Evolutionary conservation across 2,329 filamentous ascomycete species (phyloP).

Genomic region (Pseudopithomyces maydicus): DNA sequence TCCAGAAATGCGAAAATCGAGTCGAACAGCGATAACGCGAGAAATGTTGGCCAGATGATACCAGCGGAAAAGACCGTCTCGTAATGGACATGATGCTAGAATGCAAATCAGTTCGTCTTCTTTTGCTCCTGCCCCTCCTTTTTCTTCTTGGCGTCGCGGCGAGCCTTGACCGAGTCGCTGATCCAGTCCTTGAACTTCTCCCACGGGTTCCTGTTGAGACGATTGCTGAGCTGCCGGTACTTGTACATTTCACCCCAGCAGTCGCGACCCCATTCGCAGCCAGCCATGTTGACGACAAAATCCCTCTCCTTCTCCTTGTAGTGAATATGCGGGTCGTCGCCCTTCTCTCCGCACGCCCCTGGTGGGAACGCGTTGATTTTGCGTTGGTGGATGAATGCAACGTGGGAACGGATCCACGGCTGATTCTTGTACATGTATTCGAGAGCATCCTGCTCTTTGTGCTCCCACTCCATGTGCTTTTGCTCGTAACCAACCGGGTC

Average conservation of each 20-base stretch:
- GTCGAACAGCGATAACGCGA: neutral
- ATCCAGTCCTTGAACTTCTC: conserved; percentile 64
- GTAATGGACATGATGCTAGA: conserved; percentile 11
- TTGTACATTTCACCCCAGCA: conserved; percentile 99
- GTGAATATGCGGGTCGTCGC: conserved; percentile 77
- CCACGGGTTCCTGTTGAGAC: conserved; percentile 83
- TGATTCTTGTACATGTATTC: conserved; percentile 91
- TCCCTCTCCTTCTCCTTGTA: conserved; percentile 86
- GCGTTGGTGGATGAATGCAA: conserved; percentile 87
- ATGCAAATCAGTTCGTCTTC: conserved; percentile 17
- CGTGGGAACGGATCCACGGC: conserved; percentile 88
- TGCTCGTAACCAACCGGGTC: conserved; percentile 97
- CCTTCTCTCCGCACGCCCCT: conserved; percentile 82
- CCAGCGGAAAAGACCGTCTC: conserved; percentile 9
- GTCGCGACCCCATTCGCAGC: conserved; percentile 94
- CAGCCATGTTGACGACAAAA: conserved; percentile 98
- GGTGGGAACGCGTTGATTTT: conserved; percentile 93
- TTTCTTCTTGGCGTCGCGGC: conserved; percentile 33
- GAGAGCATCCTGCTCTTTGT: conserved; percentile 96
- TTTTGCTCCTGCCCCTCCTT: conserved; percentile 24
- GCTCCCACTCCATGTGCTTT: conserved; percentile 98
- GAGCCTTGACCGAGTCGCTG: conserved; percentile 43
- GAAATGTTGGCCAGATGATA: neutral
- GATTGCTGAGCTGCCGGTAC: conserved; percentile 89
- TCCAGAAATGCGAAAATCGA: conserved; percentile 4